Percentiles rank a stretch among this genome's conserved stretches.
Conservation (phyloP, 2,329 filamentous ascomycete genomes). For the Geoglossum cookeanum region DNA sequence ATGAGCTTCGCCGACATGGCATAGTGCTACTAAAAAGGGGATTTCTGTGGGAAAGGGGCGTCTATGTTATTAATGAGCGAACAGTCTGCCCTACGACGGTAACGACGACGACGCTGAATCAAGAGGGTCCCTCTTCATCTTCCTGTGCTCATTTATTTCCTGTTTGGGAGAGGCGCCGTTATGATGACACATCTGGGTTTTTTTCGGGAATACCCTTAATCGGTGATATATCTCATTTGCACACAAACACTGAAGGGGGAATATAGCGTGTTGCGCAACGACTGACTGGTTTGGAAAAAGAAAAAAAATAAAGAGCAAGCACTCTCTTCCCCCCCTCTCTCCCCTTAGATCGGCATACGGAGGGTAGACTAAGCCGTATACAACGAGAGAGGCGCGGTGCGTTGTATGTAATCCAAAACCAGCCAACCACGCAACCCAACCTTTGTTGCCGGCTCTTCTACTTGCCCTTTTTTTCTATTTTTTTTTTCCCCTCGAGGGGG, state of each 20-base stretch:
- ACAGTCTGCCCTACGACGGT: slow-evolving; percentile 1
- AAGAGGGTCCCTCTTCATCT: background rate
- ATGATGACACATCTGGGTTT: background rate
- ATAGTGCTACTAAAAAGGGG: background rate
- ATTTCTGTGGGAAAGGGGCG: background rate
- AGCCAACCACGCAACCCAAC: too few relatives aligned
- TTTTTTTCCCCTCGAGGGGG: too few relatives aligned
- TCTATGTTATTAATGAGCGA: slow-evolving; percentile 3
- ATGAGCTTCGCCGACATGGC: background rate
- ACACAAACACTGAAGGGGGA: background rate
- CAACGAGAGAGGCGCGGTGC: too few relatives aligned
- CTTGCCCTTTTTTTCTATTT: too few relatives aligned
- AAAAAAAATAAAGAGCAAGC: too few relatives aligned
- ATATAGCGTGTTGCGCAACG: too few relatives aligned
- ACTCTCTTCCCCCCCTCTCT: too few relatives aligned
- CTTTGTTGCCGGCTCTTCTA: too few relatives aligned
- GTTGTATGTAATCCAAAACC: too few relatives aligned
- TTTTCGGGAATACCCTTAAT: background rate
- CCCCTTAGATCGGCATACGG: too few relatives aligned
- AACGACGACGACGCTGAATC: background rate
- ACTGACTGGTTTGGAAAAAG: too few relatives aligned
- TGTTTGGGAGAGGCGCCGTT: background rate
- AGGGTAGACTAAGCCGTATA: too few relatives aligned
- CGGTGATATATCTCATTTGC: background rate
- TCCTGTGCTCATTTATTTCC: background rate